Percentiles rank a stretch among this genome's conserved stretches.
These are phyloP conservation scores for Hygrophila difformis DNA, from an alignment of 257 asterid species.

Conservation along the genomic window DNA sequence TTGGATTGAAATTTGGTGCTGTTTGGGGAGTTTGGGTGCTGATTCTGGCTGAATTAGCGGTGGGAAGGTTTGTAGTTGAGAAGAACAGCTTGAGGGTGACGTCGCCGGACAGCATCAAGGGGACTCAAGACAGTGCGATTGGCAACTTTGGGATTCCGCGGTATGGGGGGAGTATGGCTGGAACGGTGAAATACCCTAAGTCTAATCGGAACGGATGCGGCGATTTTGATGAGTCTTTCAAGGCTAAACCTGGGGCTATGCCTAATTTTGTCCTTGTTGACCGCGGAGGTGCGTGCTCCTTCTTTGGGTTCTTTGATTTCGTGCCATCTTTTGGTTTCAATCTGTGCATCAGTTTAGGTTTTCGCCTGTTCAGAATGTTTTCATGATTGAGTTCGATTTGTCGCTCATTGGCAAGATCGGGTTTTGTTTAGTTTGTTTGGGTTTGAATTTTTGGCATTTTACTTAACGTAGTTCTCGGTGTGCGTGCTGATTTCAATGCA, in stretches of 20 bases:
- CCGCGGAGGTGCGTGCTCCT: slow-evolving; percentile 63
- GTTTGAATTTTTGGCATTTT: too few species aligned
- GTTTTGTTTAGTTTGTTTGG: slow-evolving; percentile 7
- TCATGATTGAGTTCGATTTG: slow-evolving; percentile 4
- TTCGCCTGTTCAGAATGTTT: neutral
- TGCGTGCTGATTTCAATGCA: slow-evolving; percentile 8
- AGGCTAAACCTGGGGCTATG: slow-evolving; percentile 73
- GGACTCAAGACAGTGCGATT: slow-evolving; percentile 75
- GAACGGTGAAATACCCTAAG: slow-evolving; percentile 61
- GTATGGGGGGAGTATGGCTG: slow-evolving; percentile 92
- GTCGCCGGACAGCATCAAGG: slow-evolving; percentile 73
- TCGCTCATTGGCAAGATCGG: neutral
- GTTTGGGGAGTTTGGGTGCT: slow-evolving; percentile 36
- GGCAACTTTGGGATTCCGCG: slow-evolving; percentile 95
- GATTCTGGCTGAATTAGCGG: slow-evolving; percentile 29
- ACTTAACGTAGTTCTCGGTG: too few species aligned
- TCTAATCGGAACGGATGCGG: slow-evolving; percentile 72
- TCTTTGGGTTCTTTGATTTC: neutral
- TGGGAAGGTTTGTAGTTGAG: slow-evolving; percentile 82
- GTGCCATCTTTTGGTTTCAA: neutral
- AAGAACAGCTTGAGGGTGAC: slow-evolving; percentile 84
- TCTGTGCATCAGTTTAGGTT: neutral
- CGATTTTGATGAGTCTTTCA: slow-evolving; percentile 58
- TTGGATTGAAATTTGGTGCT: slow-evolving; percentile 27
- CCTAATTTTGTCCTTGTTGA: slow-evolving; percentile 80